Conservation (phyloP, 2,329 filamentous ascomycete species). For the Fusarium pseudoanthophilum region DNA sequence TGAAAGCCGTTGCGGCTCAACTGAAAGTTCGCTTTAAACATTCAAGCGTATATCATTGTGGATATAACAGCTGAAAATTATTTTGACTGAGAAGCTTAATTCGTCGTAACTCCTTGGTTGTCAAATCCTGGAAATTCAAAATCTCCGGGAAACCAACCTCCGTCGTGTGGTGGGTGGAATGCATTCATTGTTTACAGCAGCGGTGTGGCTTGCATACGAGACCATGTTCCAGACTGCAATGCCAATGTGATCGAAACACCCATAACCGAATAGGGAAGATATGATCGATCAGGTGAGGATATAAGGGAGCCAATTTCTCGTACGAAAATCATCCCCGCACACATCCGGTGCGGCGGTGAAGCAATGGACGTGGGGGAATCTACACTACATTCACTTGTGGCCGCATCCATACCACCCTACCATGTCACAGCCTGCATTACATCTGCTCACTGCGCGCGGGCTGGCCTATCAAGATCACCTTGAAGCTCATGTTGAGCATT, state of each 20-base stretch:
- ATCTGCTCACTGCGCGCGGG: constrained; percentile 19
- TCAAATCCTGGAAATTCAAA: not conserved
- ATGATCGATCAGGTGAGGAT: constrained; percentile 32
- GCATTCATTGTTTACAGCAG: constrained; percentile 4
- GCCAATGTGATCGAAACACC: constrained; percentile 2
- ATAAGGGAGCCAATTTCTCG: constrained; percentile 16
- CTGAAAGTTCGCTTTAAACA: not conserved
- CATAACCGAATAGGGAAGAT: constrained; percentile 24
- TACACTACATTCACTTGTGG: constrained; percentile 8
- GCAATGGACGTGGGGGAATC: constrained; percentile 27
- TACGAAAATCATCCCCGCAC: constrained; percentile 26
- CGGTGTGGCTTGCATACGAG: constrained; percentile 28
- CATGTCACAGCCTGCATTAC: constrained; percentile 32
- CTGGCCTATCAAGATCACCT: constrained; percentile 22
- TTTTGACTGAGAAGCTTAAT: not conserved
- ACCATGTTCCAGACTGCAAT: constrained; percentile 23
- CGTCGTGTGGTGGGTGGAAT: not conserved
- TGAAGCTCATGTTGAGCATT: constrained; percentile 21
- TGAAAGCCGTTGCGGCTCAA: not conserved
- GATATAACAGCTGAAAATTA: not conserved
- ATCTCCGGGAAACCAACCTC: not conserved
- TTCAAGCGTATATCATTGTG: not conserved
- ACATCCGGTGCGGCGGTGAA: constrained; percentile 32
- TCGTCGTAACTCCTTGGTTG: not conserved
- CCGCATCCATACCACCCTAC: constrained; percentile 38